Conservation (phyloP, 805 yeast genomes). For the Ogataea nonfermentans region DNA sequence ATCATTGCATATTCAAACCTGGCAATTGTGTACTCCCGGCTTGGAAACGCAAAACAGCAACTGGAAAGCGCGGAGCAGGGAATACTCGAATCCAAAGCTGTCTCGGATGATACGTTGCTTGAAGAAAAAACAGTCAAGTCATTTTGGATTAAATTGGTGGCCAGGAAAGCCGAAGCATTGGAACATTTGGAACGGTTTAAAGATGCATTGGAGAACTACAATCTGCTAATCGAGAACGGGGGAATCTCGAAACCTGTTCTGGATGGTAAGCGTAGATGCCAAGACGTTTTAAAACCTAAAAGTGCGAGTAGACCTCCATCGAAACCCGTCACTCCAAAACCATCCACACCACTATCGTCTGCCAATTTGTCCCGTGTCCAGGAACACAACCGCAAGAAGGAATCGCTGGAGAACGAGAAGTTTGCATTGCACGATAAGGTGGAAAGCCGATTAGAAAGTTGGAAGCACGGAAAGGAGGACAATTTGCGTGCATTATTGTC, state of each 20-base stretch:
- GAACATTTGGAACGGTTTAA: constrained; percentile 74
- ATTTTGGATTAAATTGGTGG: constrained; percentile 70
- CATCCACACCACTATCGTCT: constrained; percentile 19
- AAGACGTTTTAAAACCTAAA: constrained; percentile 56
- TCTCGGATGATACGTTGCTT: constrained; percentile 36
- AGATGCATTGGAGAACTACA: constrained; percentile 63
- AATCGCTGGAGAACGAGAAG: constrained; percentile 53
- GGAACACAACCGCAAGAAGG: constrained; percentile 44
- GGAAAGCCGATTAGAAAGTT: constrained; percentile 48
- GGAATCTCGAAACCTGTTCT: constrained; percentile 58
- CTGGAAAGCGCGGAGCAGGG: constrained; percentile 48
- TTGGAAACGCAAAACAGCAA: constrained; percentile 66
- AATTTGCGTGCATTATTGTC: constrained; percentile 77
- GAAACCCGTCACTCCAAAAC: constrained; percentile 28
- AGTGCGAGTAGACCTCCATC: constrained; percentile 22
- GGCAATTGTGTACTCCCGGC: constrained; percentile 60
- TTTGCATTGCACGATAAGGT: constrained; percentile 64
- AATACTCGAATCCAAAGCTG: constrained; percentile 27
- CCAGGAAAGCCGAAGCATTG: constrained; percentile 76
- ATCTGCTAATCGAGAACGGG: constrained; percentile 63
- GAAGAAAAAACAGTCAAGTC: constrained; percentile 56
- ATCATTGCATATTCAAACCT: constrained; percentile 75
- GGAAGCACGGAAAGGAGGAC: constrained; percentile 77
- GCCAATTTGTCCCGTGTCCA: constrained; percentile 53
- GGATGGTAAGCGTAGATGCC: constrained; percentile 83